A percentile compares a stretch with the other conserved stretches of the same genome.
These are phyloP conservation scores for Botryotinia globosa DNA, from an alignment of 2,329 filamentous ascomycete genomes.

Conservation along the genomic window DNA sequence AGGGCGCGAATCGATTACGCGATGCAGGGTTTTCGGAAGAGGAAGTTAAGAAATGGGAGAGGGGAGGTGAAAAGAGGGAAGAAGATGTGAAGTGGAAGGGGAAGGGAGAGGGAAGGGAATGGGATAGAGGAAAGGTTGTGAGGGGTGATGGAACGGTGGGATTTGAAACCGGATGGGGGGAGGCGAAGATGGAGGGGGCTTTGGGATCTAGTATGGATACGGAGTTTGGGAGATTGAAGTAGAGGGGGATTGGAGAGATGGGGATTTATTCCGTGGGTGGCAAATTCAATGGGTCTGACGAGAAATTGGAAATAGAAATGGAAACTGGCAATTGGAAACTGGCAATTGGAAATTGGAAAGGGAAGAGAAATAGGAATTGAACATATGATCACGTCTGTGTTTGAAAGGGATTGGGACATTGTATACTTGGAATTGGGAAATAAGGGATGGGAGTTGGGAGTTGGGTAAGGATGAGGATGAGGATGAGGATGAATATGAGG, in stretches of 20 bases:
- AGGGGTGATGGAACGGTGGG: slow-evolving; percentile 52
- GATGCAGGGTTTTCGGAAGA: slow-evolving; percentile 76
- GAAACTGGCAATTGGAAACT: no score
- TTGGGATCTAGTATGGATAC: not conserved
- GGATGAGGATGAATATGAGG: not conserved
- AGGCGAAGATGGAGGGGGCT: slow-evolving; percentile 25
- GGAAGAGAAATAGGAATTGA: not conserved
- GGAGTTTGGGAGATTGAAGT: not conserved
- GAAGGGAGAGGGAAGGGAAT: slow-evolving; percentile 51
- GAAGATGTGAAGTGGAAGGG: slow-evolving; percentile 70
- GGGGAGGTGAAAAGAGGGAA: slow-evolving; percentile 56
- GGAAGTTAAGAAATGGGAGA: slow-evolving; percentile 70
- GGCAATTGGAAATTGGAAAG: no score
- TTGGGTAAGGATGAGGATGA: not conserved
- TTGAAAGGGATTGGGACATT: not conserved
- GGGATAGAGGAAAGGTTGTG: slow-evolving; percentile 63
- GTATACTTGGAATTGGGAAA: no score
- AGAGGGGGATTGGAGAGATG: not conserved
- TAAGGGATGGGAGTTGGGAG: no score
- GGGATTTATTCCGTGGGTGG: not conserved
- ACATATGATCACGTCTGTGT: not conserved
- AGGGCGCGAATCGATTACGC: slow-evolving; percentile 72
- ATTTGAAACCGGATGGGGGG: slow-evolving; percentile 33
- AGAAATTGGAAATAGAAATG: not conserved
- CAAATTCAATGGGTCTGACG: not conserved